Evolutionary conservation across 805 yeast genomes (phyloP).

Genomic region (Candida alai): DNA sequence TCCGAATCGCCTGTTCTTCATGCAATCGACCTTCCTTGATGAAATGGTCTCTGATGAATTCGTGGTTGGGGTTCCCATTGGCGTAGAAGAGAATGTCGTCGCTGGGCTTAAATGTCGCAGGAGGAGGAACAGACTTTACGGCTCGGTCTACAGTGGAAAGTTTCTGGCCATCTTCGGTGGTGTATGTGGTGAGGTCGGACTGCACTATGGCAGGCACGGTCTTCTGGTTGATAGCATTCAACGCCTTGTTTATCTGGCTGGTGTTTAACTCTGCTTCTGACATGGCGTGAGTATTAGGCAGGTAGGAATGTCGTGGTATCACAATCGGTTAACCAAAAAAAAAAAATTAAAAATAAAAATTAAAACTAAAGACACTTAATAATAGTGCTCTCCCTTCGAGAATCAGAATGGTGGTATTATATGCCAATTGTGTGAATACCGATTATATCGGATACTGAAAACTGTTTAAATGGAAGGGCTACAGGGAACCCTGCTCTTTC

Average conservation of each 20-base stretch:
- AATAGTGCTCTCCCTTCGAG: too few species aligned
- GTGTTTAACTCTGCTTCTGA: conserved; percentile 12
- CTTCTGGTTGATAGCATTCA: conserved; percentile 54
- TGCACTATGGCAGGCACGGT: conserved; percentile 6
- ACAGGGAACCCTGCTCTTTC: too few species aligned
- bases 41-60: conserved; percentile 70
- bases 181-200: conserved; percentile 42
- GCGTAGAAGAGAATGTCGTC: conserved; percentile 63
- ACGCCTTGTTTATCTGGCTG: conserved; percentile 56
- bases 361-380: too few species aligned
- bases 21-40: conserved; percentile 75
- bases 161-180: conserved; percentile 56
- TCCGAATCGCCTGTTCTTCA: conserved; percentile 65
- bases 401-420: too few species aligned
- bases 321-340: too few species aligned
- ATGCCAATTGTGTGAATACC: too few species aligned
- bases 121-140: conserved; percentile 56
- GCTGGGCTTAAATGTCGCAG: conserved; percentile 60
- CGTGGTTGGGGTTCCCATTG: conserved; percentile 68
- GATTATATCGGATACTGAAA: too few species aligned
- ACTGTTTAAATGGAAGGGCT: too few species aligned
- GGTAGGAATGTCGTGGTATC: too few species aligned
- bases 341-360: too few species aligned
- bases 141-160: conserved; percentile 57
- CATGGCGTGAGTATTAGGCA: too few species aligned